These are phyloP conservation scores for Penicillium crystallinum DNA, from an alignment of 495 filamentous ascomycete species.

Conservation along the genomic window DNA sequence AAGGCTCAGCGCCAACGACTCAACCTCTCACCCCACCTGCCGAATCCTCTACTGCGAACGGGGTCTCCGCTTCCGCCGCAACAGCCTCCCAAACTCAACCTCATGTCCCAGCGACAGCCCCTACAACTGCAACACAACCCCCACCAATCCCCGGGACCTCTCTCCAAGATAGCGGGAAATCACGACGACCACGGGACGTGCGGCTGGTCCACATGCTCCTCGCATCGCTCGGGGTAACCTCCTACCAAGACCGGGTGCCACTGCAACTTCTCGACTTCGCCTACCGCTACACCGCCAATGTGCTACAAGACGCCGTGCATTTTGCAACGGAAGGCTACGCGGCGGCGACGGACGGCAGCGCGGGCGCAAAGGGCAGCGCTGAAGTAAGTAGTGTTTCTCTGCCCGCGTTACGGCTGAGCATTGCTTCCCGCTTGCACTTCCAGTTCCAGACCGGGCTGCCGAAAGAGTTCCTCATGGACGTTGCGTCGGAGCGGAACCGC, in stretches of 20 bases:
- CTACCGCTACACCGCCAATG: constrained; percentile 67
- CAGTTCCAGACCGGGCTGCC: constrained; percentile 62
- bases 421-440: constrained; percentile 57
- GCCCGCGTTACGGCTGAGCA: constrained; percentile 56
- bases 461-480: constrained; percentile 82
- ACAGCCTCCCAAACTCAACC: constrained; percentile 17
- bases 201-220: constrained; percentile 89
- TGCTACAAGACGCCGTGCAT: constrained; percentile 48
- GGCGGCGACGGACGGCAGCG: constrained; percentile 25
- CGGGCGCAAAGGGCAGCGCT: constrained; percentile 18
- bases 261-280: constrained; percentile 95
- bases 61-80: constrained; percentile 18
- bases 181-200: constrained; percentile 81
- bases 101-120: constrained; percentile 10
- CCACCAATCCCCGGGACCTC: constrained; percentile 49
- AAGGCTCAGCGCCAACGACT: constrained; percentile 31
- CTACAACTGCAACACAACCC: constrained; percentile 32
- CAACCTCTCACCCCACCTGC: constrained; percentile 43
- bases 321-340: constrained; percentile 51
- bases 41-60: constrained; percentile 29
- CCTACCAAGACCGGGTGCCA: constrained; percentile 91
- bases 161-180: constrained; percentile 53
- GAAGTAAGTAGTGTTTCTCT: constrained; percentile 48
- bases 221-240: constrained; percentile 75
- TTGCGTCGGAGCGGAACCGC: constrained; percentile 77